These are phyloP conservation scores for Eucalyptus paniculata DNA, from an alignment of 345 rosid genomes.

Conservation along the genomic window DNA sequence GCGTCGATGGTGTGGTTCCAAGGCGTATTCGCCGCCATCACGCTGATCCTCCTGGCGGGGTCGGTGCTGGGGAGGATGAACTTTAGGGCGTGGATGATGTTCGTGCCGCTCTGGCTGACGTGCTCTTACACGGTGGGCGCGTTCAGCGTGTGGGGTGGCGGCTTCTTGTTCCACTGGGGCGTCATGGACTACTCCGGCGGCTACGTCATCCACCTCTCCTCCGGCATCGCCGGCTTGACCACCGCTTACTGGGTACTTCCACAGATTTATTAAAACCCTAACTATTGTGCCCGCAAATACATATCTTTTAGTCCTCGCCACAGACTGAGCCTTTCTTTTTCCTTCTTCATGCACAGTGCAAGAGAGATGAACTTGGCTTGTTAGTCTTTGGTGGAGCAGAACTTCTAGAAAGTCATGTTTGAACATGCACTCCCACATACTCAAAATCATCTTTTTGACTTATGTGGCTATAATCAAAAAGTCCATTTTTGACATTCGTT, in stretches of 20 bases:
- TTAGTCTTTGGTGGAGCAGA: not conserved
- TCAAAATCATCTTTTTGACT: not conserved
- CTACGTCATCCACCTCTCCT: constrained; percentile 26
- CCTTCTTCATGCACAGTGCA: not conserved
- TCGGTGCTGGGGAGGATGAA: constrained; percentile 27
- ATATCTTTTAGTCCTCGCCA: not conserved
- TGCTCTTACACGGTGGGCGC: constrained; percentile 20
- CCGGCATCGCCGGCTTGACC: constrained; percentile 26
- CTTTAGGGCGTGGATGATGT: constrained; percentile 29
- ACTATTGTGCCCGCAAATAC: not conserved
- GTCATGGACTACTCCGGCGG: constrained; percentile 28
- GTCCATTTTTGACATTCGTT: not conserved
- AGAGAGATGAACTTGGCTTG: not conserved
- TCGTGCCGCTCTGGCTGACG: constrained; percentile 30
- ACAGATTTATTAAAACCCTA: not conserved
- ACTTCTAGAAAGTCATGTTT: not conserved
- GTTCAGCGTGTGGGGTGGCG: constrained; percentile 18
- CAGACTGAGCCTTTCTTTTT: not conserved
- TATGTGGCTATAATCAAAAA: not conserved
- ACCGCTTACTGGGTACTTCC: constrained; percentile 20
- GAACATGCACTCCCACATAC: not conserved
- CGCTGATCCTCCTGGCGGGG: constrained; percentile 23
- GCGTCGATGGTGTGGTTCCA: constrained; percentile 29
- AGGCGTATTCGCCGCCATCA: constrained; percentile 23
- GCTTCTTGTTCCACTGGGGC: constrained; percentile 13